Base-by-base conservation (phyloP, 371 early-diverging fungal genomes). In the Sporodiniella umbellata region DNA sequence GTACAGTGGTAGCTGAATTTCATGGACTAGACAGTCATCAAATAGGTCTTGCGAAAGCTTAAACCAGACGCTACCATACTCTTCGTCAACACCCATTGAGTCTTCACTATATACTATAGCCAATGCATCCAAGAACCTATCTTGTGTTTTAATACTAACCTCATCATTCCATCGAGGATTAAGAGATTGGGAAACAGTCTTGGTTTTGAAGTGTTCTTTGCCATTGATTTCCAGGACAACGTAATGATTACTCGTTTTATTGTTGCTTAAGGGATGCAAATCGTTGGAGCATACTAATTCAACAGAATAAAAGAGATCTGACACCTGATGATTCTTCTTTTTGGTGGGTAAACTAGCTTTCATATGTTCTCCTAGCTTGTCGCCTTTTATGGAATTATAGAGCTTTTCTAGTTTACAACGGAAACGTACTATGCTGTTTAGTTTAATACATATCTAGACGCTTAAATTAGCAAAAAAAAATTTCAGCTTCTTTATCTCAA, bases 81-180 rank as follows among this genome's bases (percentile, higher is more conserved):
- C 72, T 45, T 92, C 85, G 59, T 91, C 88, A 17, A 72, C 72
- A 3, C 84, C 82, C 2, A 88, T 58, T 48, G 86, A 66, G 57
- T 87, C 87, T 58, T 83, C 68, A 64, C 89, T 83, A 51, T 78
- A 81, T 8, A 90, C 80, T 14, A 79, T 69, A 6, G 87, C 74
- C 23, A 81, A 70, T 26, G 89, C 63, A 35, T 74, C 60, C 3
- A 75, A 62, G 14, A 80, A 80, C 18, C 66, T 51, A 17, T 70
- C 48, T 45, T 68, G 56, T 6, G 84, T 67, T 28, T 72, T 67
- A 3, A 89, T 66, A 48, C 89, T 79, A 57, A 87, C 89, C 31
- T 85, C 75, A 62, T 94, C 87, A 54, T 94, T 89, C 94, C 94
- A 93, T 7, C 86, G 80, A 6, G 92, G 92, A 49, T 88, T 89